phyloP scores from a whole-genome alignment of 805 yeast species.

The Candida mattraensis region DNA sequence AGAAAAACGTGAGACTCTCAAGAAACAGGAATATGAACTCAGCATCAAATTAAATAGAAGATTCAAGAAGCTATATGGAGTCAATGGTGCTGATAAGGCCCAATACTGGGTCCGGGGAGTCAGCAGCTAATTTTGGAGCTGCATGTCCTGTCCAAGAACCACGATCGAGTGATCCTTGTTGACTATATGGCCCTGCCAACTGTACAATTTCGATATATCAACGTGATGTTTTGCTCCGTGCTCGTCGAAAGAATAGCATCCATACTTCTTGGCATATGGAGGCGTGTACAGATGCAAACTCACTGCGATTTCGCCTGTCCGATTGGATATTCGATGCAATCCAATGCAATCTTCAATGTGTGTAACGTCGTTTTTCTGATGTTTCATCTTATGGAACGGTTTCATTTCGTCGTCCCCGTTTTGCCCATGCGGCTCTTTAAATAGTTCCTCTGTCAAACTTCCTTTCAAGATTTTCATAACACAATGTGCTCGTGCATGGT shows the following conservation, averaged over 20 bases:
- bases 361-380: constrained; percentile 48
- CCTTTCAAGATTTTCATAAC: constrained; percentile 70
- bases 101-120: constrained; percentile 59
- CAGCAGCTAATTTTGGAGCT: constrained; percentile 33
- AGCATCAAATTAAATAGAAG: constrained; percentile 30
- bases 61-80: constrained; percentile 30
- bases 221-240: constrained; percentile 54
- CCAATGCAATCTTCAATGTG: constrained; percentile 69
- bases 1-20: constrained; percentile 27
- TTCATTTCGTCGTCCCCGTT: constrained; percentile 19
- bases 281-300: constrained; percentile 76
- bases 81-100: constrained; percentile 40
- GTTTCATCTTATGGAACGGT: constrained; percentile 27
- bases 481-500: constrained; percentile 77
- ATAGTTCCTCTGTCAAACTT: constrained; percentile 53
- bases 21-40: constrained; percentile 32
- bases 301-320: constrained; percentile 46
- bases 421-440: constrained; percentile 43
- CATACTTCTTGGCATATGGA: constrained; percentile 66
- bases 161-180: constrained; percentile 19
- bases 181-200: constrained; percentile 53
- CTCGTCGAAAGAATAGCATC: constrained; percentile 50
- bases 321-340: constrained; percentile 61
- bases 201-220: constrained; percentile 57
- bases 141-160: constrained; percentile 10